A percentile compares a stretch with the other conserved stretches of the same genome.
Conservation (phyloP, 805 yeast genomes). For the Danielozyma ontarioensis region DNA sequence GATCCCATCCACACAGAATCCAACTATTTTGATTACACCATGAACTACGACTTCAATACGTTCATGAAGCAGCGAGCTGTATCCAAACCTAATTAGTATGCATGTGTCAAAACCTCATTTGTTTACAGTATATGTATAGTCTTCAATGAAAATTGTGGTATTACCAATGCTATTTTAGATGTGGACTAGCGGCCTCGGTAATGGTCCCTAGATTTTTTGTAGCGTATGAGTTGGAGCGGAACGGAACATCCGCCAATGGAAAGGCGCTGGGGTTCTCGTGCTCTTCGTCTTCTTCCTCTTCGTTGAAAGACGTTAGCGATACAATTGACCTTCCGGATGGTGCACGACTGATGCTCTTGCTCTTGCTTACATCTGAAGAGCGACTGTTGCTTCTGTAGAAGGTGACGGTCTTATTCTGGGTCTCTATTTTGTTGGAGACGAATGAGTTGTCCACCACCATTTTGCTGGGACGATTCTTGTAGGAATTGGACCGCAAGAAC, state of each 20-base stretch:
- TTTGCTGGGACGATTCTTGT: slow-evolving; percentile 31
- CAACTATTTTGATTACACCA: slow-evolving; percentile 32
- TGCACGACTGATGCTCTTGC: slow-evolving; percentile 21
- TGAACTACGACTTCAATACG: slow-evolving; percentile 32
- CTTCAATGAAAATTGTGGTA: neutral
- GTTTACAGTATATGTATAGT: neutral
- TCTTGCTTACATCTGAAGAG: slow-evolving; percentile 7
- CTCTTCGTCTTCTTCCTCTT: slow-evolving; percentile 18
- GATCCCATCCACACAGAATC: no score
- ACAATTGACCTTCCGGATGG: slow-evolving; percentile 24
- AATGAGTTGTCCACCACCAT: slow-evolving; percentile 16
- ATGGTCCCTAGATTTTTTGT: slow-evolving; percentile 16
- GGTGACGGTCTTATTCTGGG: slow-evolving; percentile 37
- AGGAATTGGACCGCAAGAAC: slow-evolving; percentile 33
- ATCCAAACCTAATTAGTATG: neutral
- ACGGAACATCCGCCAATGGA: neutral
- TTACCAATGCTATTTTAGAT: neutral
- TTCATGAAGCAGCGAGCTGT: slow-evolving; percentile 26
- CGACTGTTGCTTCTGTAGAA: slow-evolving; percentile 27
- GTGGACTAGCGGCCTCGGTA: slow-evolving; percentile 15
- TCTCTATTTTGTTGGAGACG: slow-evolving; percentile 30
- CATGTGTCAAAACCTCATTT: no score
- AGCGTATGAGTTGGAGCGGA: neutral
- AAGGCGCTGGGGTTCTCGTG: slow-evolving; percentile 1
- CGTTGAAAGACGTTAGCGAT: slow-evolving; percentile 22